Evolutionary conservation across 1,139 yeast species (phyloP).

Genomic region (Pichia sorboxylosa): DNA sequence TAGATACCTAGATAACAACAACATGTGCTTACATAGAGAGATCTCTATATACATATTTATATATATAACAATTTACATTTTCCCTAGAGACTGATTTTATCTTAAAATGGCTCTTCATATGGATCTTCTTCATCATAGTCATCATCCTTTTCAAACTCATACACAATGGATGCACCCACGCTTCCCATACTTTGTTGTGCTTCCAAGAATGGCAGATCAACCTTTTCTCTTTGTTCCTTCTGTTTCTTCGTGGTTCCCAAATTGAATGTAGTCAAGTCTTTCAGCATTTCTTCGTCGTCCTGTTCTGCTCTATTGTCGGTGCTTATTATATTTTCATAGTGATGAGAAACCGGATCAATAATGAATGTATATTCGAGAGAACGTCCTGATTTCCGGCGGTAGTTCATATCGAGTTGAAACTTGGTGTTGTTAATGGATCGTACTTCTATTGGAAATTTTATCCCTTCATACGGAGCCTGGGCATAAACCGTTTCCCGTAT

Average conservation of each 20-base stretch:
- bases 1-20: neutral
- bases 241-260: constrained; percentile 66
- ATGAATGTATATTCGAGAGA: constrained; percentile 45
- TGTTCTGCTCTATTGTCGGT: constrained; percentile 25
- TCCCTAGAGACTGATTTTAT: neutral
- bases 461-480: constrained; percentile 23
- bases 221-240: constrained; percentile 66
- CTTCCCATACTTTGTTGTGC: constrained; percentile 68
- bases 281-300: constrained; percentile 36
- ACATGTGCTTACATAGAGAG: too few species aligned
- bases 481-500: constrained; percentile 35
- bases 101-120: constrained; percentile 70
- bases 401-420: constrained; percentile 44
- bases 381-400: constrained; percentile 78
- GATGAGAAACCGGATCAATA: constrained; percentile 44
- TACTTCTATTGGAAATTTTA: constrained; percentile 33
- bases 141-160: constrained; percentile 64
- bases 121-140: constrained; percentile 98
- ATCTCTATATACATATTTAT: neutral
- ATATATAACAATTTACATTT: neutral
- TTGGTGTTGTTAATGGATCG: constrained; percentile 30
- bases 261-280: constrained; percentile 79
- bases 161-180: constrained; percentile 81
- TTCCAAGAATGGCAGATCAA: constrained; percentile 77
- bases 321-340: constrained; percentile 25